These are phyloP conservation scores for Neofusicoccum sp. DNA, from an alignment of 2,329 filamentous ascomycete species.

Conservation along the genomic window DNA sequence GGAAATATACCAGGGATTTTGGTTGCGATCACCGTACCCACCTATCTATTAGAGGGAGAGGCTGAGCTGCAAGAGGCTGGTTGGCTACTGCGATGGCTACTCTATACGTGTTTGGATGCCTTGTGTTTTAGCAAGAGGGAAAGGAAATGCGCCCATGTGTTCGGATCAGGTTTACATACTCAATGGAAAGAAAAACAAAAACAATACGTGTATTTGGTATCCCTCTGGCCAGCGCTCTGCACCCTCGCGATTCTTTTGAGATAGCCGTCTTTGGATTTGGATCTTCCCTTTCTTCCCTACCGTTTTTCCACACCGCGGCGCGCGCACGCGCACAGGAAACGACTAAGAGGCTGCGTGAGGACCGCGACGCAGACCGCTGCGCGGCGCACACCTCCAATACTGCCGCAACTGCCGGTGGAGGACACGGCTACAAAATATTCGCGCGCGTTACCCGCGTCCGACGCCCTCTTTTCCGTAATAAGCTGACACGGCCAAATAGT, in stretches of 20 bases:
- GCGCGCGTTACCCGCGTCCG: not conserved
- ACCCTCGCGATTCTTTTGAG: no score
- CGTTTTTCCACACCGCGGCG: not conserved
- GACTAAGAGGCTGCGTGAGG: not conserved
- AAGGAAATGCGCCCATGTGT: slow-evolving; percentile 18
- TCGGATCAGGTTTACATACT: slow-evolving; percentile 18
- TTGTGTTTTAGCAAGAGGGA: slow-evolving; percentile 5
- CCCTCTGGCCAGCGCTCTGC: not conserved
- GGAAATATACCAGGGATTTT: not conserved
- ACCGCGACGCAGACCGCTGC: not conserved
- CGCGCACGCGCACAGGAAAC: not conserved
- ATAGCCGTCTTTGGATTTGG: not conserved
- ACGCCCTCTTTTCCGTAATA: slow-evolving; percentile 1
- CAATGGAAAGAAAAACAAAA: slow-evolving; percentile 13
- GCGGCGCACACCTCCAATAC: not conserved
- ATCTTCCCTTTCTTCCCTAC: not conserved
- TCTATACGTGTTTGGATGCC: slow-evolving; percentile 14
- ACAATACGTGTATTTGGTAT: slow-evolving; percentile 18
- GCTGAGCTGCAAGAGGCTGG: slow-evolving; percentile 9
- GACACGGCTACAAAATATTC: slow-evolving; percentile 9
- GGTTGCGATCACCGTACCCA: not conserved
- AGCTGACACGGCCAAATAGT: slow-evolving; percentile 7
- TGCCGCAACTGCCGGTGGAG: not conserved
- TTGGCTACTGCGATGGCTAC: not conserved
- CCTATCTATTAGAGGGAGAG: slow-evolving; percentile 9